Conservation (phyloP, 371 early-diverging fungal genomes). For the Mortierella sp. region DNA sequence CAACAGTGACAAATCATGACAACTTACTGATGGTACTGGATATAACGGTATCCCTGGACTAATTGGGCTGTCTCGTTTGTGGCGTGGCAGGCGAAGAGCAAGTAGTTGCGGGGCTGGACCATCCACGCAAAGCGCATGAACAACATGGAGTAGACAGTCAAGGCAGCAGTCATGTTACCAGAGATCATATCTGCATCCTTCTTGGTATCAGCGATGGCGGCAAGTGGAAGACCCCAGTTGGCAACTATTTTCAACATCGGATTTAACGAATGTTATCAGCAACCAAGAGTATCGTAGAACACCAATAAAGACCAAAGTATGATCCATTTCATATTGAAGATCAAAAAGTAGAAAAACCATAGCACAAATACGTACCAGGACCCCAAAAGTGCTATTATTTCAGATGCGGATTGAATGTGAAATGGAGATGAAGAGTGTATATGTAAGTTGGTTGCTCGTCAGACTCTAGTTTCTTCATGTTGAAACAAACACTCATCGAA, state of each 20-base stretch:
- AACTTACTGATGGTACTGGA: constrained; percentile 74
- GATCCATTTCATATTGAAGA: background rate
- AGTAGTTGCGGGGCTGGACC: constrained; percentile 91
- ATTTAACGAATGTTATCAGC: background rate
- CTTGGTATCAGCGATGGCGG: constrained; percentile 93
- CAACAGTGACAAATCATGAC: background rate
- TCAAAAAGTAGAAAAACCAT: background rate
- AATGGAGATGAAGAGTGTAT: background rate
- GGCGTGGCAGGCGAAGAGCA: constrained; percentile 93
- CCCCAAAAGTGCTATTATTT: constrained; percentile 90
- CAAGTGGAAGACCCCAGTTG: constrained; percentile 98
- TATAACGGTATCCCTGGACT: constrained; percentile 86
- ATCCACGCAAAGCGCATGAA: constrained; percentile 98
- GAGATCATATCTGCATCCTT: constrained; percentile 95
- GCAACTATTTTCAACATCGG: constrained; percentile 67
- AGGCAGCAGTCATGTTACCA: constrained; percentile 90
- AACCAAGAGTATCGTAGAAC: constrained; percentile 15
- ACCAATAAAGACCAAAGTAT: background rate
- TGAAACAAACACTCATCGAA: too few relatives aligned
- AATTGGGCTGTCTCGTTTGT: constrained; percentile 92
- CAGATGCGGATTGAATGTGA: background rate
- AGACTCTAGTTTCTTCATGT: background rate
- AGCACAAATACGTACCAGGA: constrained; percentile 66
- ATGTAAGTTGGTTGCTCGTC: background rate
- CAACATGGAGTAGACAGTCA: constrained; percentile 80